These are phyloP conservation scores for Kodamaea sagamina DNA, from an alignment of 805 yeast genomes.

Conservation along the genomic window DNA sequence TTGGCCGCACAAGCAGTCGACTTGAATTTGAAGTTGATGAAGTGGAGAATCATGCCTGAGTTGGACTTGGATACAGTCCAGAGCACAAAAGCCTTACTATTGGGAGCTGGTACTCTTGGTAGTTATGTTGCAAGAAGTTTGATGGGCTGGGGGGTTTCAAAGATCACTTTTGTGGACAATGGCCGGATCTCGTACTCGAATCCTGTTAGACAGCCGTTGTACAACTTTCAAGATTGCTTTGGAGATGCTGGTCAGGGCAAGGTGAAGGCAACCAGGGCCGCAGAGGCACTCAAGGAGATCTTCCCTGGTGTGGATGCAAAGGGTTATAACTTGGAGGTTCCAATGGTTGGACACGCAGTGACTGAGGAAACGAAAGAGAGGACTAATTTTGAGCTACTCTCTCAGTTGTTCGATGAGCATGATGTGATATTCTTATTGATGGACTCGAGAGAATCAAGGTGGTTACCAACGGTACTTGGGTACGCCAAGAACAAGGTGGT, in stretches of 20 bases:
- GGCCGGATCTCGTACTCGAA: constrained; percentile 89
- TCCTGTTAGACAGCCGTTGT: constrained; percentile 93
- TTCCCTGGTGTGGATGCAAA: constrained; percentile 73
- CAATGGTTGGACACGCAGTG: constrained; percentile 94
- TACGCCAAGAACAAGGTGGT: constrained; percentile 68
- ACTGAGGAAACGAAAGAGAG: constrained; percentile 53
- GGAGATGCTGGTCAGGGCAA: constrained; percentile 62
- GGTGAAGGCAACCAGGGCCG: constrained; percentile 79
- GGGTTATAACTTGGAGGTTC: constrained; percentile 74
- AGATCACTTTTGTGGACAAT: constrained; percentile 85
- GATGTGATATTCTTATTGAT: constrained; percentile 80
- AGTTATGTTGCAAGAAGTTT: constrained; percentile 84
- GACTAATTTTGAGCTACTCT: constrained; percentile 53
- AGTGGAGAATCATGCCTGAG: constrained; percentile 91
- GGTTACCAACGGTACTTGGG: constrained; percentile 93
- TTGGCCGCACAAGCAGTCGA: constrained; percentile 92
- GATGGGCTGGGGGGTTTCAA: constrained; percentile 92
- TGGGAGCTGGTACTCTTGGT: constrained; percentile 98
- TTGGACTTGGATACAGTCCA: constrained; percentile 68
- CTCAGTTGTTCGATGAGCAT: constrained; percentile 57
- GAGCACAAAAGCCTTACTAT: constrained; percentile 61
- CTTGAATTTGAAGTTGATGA: constrained; percentile 87
- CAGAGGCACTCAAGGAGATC: constrained; percentile 65
- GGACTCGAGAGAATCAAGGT: constrained; percentile 94
- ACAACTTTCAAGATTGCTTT: constrained; percentile 76